A percentile compares a stretch with the other conserved stretches of the same genome.
Conservation (phyloP, 176 grass and related monocot genomes). For the Saccharum spontaneum region DNA sequence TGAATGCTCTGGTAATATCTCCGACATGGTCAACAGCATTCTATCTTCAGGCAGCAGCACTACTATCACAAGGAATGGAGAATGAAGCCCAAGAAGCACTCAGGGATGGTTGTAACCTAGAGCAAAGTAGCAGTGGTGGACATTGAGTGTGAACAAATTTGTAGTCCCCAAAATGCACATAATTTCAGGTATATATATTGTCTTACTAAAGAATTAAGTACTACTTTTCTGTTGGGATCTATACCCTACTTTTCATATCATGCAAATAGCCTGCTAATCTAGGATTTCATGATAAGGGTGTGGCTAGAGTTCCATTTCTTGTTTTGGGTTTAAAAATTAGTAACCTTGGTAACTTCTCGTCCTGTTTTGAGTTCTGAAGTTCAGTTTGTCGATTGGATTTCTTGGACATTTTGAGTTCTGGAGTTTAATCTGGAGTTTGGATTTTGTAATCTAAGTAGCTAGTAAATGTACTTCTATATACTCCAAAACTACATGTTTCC, state of each 20-base stretch:
- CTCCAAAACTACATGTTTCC: background rate
- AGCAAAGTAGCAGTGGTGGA: slow-evolving; percentile 52
- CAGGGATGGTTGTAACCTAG: slow-evolving; percentile 74
- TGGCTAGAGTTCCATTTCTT: background rate
- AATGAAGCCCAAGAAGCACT: slow-evolving; percentile 88
- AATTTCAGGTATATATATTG: slow-evolving; percentile 41
- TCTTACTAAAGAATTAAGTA: background rate
- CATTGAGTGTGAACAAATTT: slow-evolving; percentile 44
- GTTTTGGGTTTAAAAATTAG: background rate
- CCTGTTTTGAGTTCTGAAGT: background rate
- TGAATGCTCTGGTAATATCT: slow-evolving; percentile 90
- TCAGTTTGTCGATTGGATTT: background rate
- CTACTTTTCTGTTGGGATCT: background rate
- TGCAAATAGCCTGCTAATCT: background rate
- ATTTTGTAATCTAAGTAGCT: background rate
- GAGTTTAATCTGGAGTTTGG: background rate
- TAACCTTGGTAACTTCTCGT: background rate
- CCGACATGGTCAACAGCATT: slow-evolving; percentile 86
- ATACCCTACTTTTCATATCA: background rate
- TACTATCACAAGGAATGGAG: slow-evolving; percentile 79
- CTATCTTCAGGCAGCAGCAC: slow-evolving; percentile 85
- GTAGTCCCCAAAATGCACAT: slow-evolving; percentile 42
- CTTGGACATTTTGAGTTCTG: background rate
- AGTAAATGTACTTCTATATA: background rate
- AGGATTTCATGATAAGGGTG: background rate